Conservation (phyloP, 2,329 filamentous ascomycete species). For the Taxawa tesnikishii region DNA sequence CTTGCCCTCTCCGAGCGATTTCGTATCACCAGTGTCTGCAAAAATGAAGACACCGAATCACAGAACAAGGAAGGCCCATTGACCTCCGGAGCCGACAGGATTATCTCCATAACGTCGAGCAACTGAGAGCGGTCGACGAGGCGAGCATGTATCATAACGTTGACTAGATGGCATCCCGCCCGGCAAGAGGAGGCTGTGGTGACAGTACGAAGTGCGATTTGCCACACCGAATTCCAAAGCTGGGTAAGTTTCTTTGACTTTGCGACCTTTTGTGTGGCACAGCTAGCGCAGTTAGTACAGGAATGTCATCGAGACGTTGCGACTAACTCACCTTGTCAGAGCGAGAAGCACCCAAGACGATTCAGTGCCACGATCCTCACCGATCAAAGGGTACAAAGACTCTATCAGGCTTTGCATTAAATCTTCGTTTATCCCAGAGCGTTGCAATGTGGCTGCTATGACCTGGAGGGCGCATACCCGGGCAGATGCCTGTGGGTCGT, state of each 20-base stretch:
- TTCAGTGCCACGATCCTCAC: conserved; percentile 55
- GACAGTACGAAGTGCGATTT: conserved; percentile 57
- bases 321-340: conserved; percentile 65
- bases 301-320: too few relatives aligned
- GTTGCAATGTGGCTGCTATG: conserved; percentile 3
- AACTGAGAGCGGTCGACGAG: conserved; percentile 58
- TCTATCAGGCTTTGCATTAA: conserved; percentile 1
- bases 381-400: conserved; percentile 4
- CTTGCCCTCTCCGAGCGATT: conserved; percentile 57
- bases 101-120: conserved; percentile 56
- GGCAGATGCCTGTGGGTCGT: background rate
- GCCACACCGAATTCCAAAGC: conserved; percentile 65
- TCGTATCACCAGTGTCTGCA: conserved; percentile 55
- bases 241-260: conserved; percentile 27
- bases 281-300: conserved; percentile 20
- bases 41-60: conserved; percentile 67
- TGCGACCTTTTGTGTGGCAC: conserved; percentile 32
- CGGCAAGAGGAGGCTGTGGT: conserved; percentile 61
- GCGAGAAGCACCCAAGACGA: conserved; percentile 77
- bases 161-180: conserved; percentile 62
- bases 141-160: conserved; percentile 51
- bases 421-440: conserved; percentile 2
- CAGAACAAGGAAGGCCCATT: conserved; percentile 67
- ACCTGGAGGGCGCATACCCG: conserved; percentile 3
- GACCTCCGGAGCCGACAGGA: conserved; percentile 65